Conservation (phyloP, 176 grass and related monocot species). For the Oryza meyeriana region DNA sequence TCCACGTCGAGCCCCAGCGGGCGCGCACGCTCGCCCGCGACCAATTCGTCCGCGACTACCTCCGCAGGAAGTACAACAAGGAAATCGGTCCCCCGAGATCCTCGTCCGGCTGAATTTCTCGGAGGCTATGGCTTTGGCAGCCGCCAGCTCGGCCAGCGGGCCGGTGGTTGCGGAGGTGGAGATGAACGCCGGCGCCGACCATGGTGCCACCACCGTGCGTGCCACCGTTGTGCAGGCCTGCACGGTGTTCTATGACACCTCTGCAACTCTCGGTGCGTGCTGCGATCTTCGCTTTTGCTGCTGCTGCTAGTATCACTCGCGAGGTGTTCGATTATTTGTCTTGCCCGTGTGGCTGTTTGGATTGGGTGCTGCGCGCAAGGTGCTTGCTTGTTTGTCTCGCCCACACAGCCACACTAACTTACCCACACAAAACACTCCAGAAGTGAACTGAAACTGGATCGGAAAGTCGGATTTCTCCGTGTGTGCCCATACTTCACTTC, state of each 20-base stretch:
- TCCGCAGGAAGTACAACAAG: slow-evolving; percentile 51
- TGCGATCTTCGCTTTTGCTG: not conserved
- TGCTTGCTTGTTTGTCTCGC: slow-evolving; percentile 18
- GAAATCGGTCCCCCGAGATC: not conserved
- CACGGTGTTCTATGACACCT: slow-evolving; percentile 90
- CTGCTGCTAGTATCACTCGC: not conserved
- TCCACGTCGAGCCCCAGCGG: slow-evolving; percentile 54
- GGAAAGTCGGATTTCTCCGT: not conserved
- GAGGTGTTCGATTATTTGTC: slow-evolving; percentile 30
- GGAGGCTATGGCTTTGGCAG: slow-evolving; percentile 44
- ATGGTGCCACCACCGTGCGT: slow-evolving; percentile 47
- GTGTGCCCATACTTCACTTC: not conserved
- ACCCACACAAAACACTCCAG: not conserved
- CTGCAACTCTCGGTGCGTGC: slow-evolving; percentile 68
- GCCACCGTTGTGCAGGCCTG: slow-evolving; percentile 90
- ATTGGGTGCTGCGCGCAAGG: not conserved
- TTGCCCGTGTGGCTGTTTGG: not conserved
- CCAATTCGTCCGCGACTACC: slow-evolving; percentile 49
- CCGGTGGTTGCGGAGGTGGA: slow-evolving; percentile 76
- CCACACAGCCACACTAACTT: not conserved
- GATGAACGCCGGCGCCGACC: slow-evolving; percentile 70
- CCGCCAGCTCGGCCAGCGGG: slow-evolving; percentile 33
- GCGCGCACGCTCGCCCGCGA: slow-evolving; percentile 74
- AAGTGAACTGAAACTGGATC: not conserved
- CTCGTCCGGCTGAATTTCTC: not conserved